A percentile compares a stretch with the other conserved stretches of the same genome.
These are phyloP conservation scores for Erucastrum elatum DNA, from an alignment of 345 rosid species.

Conservation along the genomic window DNA sequence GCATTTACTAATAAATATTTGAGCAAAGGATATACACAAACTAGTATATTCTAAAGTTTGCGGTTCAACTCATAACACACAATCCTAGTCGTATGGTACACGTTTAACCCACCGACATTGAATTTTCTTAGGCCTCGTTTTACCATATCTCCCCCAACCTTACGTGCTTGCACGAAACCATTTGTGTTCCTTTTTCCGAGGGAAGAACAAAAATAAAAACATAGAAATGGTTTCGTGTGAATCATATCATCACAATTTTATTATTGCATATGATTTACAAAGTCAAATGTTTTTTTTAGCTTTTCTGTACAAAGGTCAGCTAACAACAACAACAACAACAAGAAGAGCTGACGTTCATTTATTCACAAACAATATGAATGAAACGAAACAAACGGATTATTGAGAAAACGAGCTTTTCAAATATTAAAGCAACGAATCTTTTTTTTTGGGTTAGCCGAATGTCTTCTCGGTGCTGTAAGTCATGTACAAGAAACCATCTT, in stretches of 20 bases:
- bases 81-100: constrained; percentile 35
- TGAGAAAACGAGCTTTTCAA: constrained; percentile 3
- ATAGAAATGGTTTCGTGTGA: constrained; percentile 28
- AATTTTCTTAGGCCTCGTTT: constrained; percentile 17
- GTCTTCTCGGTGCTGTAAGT: constrained; percentile 87
- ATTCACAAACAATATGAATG: constrained; percentile 34
- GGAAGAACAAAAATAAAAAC: not conserved
- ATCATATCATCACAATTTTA: constrained; percentile 27
- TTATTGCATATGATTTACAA: constrained; percentile 34
- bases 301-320: constrained; percentile 39
- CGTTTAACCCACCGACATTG: constrained; percentile 22
- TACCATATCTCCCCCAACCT: constrained; percentile 28
- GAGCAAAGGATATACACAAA: constrained; percentile 11
- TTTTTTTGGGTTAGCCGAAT: constrained; percentile 41
- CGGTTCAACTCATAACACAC: constrained; percentile 27
- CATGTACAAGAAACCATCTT: constrained; percentile 75
- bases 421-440: not conserved
- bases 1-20: not conserved
- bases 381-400: constrained; percentile 34
- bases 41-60: not conserved
- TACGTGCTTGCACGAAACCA: constrained; percentile 33
- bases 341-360: constrained; percentile 35
- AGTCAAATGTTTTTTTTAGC: constrained; percentile 24
- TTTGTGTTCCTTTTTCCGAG: not conserved
- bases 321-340: constrained; percentile 27